These are phyloP conservation scores for Phytophthora macrochlamydospora DNA, from an alignment of 352 stramenopile genomes.

Conservation along the genomic window DNA sequence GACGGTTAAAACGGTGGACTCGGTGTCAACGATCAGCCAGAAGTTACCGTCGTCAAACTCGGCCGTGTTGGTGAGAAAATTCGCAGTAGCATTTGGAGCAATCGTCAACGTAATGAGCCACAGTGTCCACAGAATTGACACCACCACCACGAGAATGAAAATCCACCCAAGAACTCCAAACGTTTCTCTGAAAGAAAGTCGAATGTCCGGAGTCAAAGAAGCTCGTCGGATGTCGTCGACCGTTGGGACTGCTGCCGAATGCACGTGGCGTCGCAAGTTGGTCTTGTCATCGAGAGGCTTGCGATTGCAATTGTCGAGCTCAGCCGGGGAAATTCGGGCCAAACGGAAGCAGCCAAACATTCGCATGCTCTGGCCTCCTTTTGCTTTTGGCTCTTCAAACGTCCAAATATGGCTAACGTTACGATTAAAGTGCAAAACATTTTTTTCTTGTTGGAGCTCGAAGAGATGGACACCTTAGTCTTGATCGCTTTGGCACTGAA, in stretches of 20 bases:
- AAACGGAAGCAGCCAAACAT: neutral
- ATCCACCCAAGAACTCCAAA: constrained; percentile 19
- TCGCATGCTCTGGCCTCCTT: neutral
- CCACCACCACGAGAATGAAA: constrained; percentile 4
- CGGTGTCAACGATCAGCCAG: constrained; percentile 38
- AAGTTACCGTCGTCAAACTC: constrained; percentile 57
- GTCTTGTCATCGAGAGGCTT: neutral
- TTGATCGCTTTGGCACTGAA: neutral
- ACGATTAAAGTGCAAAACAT: no score
- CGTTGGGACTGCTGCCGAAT: neutral
- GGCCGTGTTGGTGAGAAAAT: constrained; percentile 54
- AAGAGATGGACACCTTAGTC: no score
- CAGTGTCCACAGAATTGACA: constrained; percentile 35
- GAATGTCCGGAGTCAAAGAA: neutral
- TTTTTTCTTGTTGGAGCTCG: no score
- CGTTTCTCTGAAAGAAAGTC: neutral
- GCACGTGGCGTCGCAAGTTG: neutral
- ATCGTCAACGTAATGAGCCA: constrained; percentile 38
- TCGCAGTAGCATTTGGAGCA: constrained; percentile 37
- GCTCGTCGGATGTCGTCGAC: neutral
- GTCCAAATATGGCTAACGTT: no score
- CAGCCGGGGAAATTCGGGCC: no score
- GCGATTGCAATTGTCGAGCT: no score
- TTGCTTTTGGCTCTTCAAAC: no score
- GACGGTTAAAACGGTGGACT: constrained; percentile 14